Base-by-base conservation (phyloP, 257 asterid genomes). In the Ballota nigra region DNA sequence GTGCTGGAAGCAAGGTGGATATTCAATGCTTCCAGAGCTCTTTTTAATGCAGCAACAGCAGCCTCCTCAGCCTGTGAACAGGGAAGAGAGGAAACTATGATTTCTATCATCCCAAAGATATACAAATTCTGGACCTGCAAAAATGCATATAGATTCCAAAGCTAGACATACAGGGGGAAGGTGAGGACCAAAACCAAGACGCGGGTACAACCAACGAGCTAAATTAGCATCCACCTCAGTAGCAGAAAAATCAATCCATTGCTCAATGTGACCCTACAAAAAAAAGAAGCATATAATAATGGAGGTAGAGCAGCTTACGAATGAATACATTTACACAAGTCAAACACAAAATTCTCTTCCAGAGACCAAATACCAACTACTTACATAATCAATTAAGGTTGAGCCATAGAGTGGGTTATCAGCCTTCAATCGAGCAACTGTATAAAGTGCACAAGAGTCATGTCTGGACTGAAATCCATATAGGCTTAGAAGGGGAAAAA, bases 171-270 rank as follows among this genome's bases (percentile, higher is more conserved):
- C 97, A 41, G 79, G 93, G 66, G 93, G 89, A 36, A 87, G 73
- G 69, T 80, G 64, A 28, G 64, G 34, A 8, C 26, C 18, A 18
- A 8, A 81, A 8, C 96, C 96, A 73, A 92, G 86, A 19, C 96
- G 86, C 10, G 95, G 96, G 68, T 70, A 81, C 73, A 86, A 56
- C 97, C 97, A 92, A 6, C 82, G 81, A 0, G 15, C 74, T 15
- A 82, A 20, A 72, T 79, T 74, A 7, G 62, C 43, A 77, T 89
- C 96, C 18, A 92, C 49, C 83, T 92, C 96, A 6, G 80, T 84
- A 19, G 93, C 65, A 56, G 97, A 57, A 66, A 92, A 89, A 71
- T 92, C 97, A 41, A 82, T 87, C 96, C 96, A 86, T 70, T 92
- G 97, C 84, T 92, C 97, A 64, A 92, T 77, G 33, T 68, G 92